Evolutionary conservation across 495 filamentous ascomycete species (phyloP).

Genomic region (Tirmania nivea): DNA sequence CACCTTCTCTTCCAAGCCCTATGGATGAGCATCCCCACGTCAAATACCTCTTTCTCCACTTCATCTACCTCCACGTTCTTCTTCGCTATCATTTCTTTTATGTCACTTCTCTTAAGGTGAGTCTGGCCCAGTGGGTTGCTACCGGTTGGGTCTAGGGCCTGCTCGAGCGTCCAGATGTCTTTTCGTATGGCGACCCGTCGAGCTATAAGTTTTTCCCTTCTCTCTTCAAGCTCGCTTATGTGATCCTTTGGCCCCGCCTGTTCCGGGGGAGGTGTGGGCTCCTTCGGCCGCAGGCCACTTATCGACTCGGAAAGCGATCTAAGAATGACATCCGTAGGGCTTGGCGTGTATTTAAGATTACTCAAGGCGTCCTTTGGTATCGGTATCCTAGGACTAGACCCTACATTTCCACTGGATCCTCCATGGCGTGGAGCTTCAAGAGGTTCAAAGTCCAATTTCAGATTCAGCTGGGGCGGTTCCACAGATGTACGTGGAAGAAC

Average conservation of each 20-base stretch:
- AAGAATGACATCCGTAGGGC: background rate
- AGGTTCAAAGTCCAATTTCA: background rate
- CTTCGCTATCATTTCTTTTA: constrained; percentile 48
- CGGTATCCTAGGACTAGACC: no score
- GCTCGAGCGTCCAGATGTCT: constrained; percentile 13
- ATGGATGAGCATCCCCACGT: constrained; percentile 63
- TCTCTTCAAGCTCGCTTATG: constrained; percentile 14
- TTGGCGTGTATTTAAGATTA: no score
- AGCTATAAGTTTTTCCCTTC: constrained; percentile 8
- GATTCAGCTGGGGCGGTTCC: background rate
- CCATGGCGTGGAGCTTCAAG: background rate
- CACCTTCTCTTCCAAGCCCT: constrained; percentile 58
- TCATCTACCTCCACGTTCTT: constrained; percentile 58
- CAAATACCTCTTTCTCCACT: constrained; percentile 60
- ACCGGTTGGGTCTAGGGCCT: constrained; percentile 31
- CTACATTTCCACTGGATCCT: no score
- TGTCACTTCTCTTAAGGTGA: constrained; percentile 35
- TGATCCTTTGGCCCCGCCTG: constrained; percentile 5
- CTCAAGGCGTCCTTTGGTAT: no score
- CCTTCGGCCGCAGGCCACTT: background rate
- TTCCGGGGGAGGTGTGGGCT: background rate
- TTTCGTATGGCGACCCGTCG: constrained; percentile 1
- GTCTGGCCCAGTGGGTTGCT: constrained; percentile 31
- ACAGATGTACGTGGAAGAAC: background rate
- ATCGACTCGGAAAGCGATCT: background rate